Evolutionary conservation across 2,329 filamentous ascomycete genomes (phyloP).

Genomic region (Ophiostoma angusticollis): DNA sequence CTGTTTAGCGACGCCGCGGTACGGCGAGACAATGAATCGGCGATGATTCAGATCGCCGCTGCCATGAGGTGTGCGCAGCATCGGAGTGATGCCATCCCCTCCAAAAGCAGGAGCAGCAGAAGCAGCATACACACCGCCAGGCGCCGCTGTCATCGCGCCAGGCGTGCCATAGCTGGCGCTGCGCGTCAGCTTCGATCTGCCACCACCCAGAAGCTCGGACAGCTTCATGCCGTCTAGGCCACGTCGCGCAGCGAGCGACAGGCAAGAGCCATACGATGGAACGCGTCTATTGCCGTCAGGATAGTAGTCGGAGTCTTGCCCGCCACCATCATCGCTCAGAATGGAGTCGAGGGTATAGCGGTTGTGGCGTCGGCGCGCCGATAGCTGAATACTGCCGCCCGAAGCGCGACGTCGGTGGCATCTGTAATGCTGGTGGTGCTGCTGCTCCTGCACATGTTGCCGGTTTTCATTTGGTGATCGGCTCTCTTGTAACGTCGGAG

Average conservation of each 20-base stretch:
- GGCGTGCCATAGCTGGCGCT: background rate
- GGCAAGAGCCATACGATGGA: background rate
- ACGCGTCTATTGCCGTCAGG: background rate
- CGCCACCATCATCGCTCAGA: constrained; percentile 22
- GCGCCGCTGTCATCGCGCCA: background rate
- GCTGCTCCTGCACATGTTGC: background rate
- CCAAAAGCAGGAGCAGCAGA: no score
- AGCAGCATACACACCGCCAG: no score
- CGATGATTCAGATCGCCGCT: background rate
- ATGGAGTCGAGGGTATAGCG: constrained; percentile 22
- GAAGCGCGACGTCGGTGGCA: constrained; percentile 29
- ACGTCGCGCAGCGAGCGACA: constrained; percentile 9
- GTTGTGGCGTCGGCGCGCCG: constrained; percentile 22
- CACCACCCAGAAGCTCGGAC: background rate
- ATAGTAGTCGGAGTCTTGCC: constrained; percentile 21
- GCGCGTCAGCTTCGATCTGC: background rate
- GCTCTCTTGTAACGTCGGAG: background rate
- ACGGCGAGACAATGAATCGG: background rate
- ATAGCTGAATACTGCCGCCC: constrained; percentile 33
- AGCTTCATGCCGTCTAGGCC: constrained; percentile 9
- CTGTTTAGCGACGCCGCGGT: constrained; percentile 6
- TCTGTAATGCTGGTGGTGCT: constrained; percentile 6
- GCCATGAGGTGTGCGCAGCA: background rate
- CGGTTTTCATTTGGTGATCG: constrained; percentile 2
- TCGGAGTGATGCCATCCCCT: no score